Percentiles rank a stretch among this genome's conserved stretches.
These are phyloP conservation scores for Ustilaginoidea virens DNA, from an alignment of 2,329 filamentous ascomycete species.

Conservation along the genomic window DNA sequence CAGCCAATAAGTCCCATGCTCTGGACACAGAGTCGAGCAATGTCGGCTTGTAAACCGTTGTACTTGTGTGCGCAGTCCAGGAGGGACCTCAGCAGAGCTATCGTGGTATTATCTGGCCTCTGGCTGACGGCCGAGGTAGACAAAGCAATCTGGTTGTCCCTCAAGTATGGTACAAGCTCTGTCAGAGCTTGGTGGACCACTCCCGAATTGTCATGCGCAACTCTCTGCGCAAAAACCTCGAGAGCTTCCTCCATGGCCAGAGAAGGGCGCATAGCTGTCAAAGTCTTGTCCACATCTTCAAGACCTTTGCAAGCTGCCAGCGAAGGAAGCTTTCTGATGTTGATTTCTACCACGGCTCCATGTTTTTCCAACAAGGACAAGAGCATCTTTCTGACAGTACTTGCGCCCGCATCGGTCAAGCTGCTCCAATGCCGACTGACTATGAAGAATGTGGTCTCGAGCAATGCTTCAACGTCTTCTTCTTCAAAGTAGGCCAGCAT, in stretches of 20 bases:
- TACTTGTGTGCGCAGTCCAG: conserved; percentile 79
- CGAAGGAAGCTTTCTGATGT: conserved; percentile 64
- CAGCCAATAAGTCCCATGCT: conserved; percentile 84
- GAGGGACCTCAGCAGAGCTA: conserved; percentile 57
- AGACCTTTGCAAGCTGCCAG: conserved; percentile 56
- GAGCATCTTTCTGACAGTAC: conserved; percentile 47
- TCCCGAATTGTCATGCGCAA: conserved; percentile 69
- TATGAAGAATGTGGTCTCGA: conserved; percentile 83
- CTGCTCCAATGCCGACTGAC: conserved; percentile 65
- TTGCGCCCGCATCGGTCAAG: conserved; percentile 46
- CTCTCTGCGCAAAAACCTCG: conserved; percentile 46
- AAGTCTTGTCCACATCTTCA: conserved; percentile 46
- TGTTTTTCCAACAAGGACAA: conserved; percentile 49
- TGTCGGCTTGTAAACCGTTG: conserved; percentile 48
- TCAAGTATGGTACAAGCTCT: conserved; percentile 63
- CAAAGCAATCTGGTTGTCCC: conserved; percentile 58
- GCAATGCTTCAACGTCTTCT: conserved; percentile 62
- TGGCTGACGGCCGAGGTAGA: conserved; percentile 71
- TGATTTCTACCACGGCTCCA: conserved; percentile 42
- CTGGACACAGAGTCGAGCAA: conserved; percentile 60
- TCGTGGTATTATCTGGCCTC: conserved; percentile 62
- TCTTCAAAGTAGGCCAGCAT: conserved; percentile 62
- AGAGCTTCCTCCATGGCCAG: conserved; percentile 4
- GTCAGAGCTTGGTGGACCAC: conserved; percentile 70
- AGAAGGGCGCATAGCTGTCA: conserved; percentile 46